Evolutionary conservation across 345 rosid genomes (phyloP), one percentile per base, ranked within the genome.

Genomic region (Anacardium occidentale): DNA sequence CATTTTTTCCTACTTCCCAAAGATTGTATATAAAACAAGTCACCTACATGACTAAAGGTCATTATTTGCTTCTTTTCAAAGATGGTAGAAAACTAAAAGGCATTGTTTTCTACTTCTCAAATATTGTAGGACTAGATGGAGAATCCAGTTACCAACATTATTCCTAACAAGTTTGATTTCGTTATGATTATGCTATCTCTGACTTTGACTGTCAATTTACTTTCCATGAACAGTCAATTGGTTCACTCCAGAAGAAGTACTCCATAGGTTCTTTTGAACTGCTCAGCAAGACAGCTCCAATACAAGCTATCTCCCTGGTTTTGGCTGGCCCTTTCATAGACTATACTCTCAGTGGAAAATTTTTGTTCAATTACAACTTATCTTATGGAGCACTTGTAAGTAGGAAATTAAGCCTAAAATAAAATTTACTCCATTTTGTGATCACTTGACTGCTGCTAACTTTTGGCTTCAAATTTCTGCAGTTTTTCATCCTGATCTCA

Each of bases 281-380:
- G 83, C 80, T 94, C 68, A 90, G 97, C 79, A 90, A 83, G 83
- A 94, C 97, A 56, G 98, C 98, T 42, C 98, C 98, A 59, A 94
- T 94, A 75, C 98, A 94, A 88, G 97, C 97, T 20, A 12, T 87
- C 40, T 94, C 95, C 69, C 98, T 94, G 24, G 89, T 91, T 74
- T 53, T 91, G 56, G 61, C 89, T n/a, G 97, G 97, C 29, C 98
- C 98, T 7, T 90, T 91, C 70, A 69, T 88, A 45, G 98, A 94
- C 76, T 90, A 85, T 82, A 81, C 17, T 73, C 92, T 94, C 40
- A 88, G 76, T 10, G 91, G 87, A 47, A 85, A 80, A 68, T 82
- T 89, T 63, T 70, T 91, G 21, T 74, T 82, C 29, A 84, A 79
- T 66, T 94, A 94, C 76, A 83, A 89, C 81, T 71, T 88, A 77